Percentiles rank a stretch among this genome's conserved stretches.
These are phyloP conservation scores for Micractinium sp. DNA, from an alignment of 139 green algal genomes.

Conservation along the genomic window DNA sequence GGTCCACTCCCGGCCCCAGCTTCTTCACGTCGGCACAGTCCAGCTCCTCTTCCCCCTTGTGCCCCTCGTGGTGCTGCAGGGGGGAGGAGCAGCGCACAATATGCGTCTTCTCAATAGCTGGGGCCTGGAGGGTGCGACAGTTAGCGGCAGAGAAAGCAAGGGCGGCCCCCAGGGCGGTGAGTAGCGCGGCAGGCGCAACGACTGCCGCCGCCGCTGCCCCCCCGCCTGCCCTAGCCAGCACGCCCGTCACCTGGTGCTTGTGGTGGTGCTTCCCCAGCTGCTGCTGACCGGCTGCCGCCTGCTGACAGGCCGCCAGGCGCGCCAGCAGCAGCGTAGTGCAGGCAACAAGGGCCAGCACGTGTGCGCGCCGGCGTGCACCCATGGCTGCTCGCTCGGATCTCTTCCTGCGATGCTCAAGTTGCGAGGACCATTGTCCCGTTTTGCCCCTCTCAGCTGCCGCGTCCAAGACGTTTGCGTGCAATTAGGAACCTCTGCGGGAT, in stretches of 20 bases:
- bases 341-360: not conserved
- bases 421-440: too few relatives aligned
- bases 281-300: not conserved
- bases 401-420: too few relatives aligned
- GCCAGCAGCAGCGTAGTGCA: not conserved
- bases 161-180: not conserved
- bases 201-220: not conserved
- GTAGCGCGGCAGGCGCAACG: not conserved
- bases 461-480: too few relatives aligned
- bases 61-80: not conserved
- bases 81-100: not conserved
- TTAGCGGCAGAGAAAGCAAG: not conserved
- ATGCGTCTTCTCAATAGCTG: not conserved
- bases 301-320: not conserved
- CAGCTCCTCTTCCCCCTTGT: not conserved
- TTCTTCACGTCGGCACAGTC: not conserved
- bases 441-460: too few relatives aligned
- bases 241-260: not conserved
- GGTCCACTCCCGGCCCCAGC: conserved; percentile 7
- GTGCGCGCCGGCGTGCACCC: not conserved
- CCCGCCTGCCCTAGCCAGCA: not conserved
- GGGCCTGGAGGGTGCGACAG: not conserved
- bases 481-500: too few relatives aligned
- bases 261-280: not conserved
- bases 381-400: not conserved